Conservation (phyloP, 2,329 filamentous ascomycete species). For the Orbilia blumenaviensis region DNA sequence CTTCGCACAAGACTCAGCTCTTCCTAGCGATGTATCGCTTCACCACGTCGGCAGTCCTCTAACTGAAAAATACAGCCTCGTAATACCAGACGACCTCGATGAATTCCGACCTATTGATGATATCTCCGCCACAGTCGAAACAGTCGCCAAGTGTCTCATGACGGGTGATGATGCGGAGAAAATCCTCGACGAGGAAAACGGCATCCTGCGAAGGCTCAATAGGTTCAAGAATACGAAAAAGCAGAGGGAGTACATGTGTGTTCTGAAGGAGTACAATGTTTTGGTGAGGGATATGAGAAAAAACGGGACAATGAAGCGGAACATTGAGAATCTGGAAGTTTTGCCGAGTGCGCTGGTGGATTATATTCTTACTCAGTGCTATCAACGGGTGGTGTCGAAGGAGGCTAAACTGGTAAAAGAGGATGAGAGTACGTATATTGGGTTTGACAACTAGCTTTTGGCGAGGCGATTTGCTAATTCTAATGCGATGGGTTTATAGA, state of each 20-base stretch:
- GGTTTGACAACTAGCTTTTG: too few species aligned
- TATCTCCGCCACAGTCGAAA: constrained; percentile 78
- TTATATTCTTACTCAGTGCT: constrained; percentile 85
- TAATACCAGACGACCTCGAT: constrained; percentile 80
- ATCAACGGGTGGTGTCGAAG: constrained; percentile 90
- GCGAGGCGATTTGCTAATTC: constrained; percentile 10
- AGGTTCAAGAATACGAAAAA: constrained; percentile 75
- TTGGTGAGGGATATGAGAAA: constrained; percentile 72
- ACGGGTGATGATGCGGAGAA: constrained; percentile 68
- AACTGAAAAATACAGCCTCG: constrained; percentile 79
- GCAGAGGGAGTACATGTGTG: constrained; percentile 74
- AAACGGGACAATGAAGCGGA: constrained; percentile 76
- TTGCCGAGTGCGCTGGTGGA: constrained; percentile 78
- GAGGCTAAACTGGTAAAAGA: constrained; percentile 82
- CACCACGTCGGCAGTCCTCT: constrained; percentile 82
- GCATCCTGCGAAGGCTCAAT: constrained; percentile 79
- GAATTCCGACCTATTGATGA: constrained; percentile 77
- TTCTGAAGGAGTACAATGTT: constrained; percentile 80
- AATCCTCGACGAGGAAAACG: constrained; percentile 63
- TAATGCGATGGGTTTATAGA: constrained; percentile 1
- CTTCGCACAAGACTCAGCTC: constrained; percentile 64
- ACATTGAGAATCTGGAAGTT: constrained; percentile 74
- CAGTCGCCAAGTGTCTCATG: constrained; percentile 70
- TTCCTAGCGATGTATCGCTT: constrained; percentile 70
- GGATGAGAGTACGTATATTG: constrained; percentile 69